Base-by-base conservation (phyloP, 768 basidiomycete species). In the Mycena filopes region DNA sequence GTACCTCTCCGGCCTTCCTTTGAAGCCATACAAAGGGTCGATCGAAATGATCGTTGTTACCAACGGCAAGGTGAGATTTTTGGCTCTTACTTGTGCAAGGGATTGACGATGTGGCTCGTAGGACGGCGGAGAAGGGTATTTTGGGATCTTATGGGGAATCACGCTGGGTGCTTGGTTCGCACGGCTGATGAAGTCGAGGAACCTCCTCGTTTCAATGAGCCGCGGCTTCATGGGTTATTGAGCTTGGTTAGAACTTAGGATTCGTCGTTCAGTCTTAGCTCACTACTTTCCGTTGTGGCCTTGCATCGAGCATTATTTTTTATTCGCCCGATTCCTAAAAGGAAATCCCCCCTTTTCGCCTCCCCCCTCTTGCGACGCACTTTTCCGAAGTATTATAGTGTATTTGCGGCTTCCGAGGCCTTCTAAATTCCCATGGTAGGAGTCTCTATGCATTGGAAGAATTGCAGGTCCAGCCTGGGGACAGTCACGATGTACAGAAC, bases 11-110 rank as follows among this genome's bases (percentile, higher is more conserved):
- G 73, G 71, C 25, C 73, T 70, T 23, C 55, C 70, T 4, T 72
- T 78, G 61, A 82, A 79, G 50, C 66, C 65, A 21, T 89, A 90
- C 73, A 80, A 83, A 56, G 84, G 85, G 20, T 78, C 77, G 20
- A 45, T 72, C 0, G 88, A 90, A 70, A 56, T 86, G 55, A 87
- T 89, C 49, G n/a, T 85, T 36, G 72, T 89, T 51, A 85, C 85
- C 25, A 79, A 82, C 56, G 87, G 87, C 57, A 84, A 77, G 80
- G 86, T 86, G 65, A 65, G 80, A 48, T 49, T 20, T 31, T 60
- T 28, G 23, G 46, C 40, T 50, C 55, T 21, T 42, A 18, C 5
- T 36, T 15, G 29, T 20, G 15, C 18, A 41, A 18, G 25, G 51
- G 62, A 16, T 48, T 31, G 21, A 59, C 45, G 47, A n/a, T 49